Conservation (phyloP, 805 yeast species). For the Kodamaea hsintzibuensis region DNA sequence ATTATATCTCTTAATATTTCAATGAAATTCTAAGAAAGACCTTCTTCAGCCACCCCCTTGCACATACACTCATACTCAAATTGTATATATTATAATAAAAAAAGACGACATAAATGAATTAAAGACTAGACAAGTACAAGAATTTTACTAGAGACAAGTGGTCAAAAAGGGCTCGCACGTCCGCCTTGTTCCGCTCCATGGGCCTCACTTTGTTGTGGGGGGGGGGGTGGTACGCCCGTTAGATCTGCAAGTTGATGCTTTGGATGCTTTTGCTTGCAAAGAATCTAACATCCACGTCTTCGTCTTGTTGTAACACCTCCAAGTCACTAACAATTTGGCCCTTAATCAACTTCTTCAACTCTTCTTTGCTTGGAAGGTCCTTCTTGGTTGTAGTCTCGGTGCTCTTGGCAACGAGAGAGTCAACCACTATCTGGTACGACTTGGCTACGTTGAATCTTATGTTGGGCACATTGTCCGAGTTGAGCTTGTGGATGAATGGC, state of each 20-base stretch:
- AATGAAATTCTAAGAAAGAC: too few species aligned
- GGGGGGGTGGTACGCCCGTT: background rate
- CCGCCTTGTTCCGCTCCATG: background rate
- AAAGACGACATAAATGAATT: constrained; percentile 7
- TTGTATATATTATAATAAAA: constrained; percentile 9
- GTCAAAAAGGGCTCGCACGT: background rate
- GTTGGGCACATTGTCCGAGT: constrained; percentile 86
- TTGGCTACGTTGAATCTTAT: constrained; percentile 95
- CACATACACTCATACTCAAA: background rate
- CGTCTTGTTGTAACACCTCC: constrained; percentile 64
- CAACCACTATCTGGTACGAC: constrained; percentile 63
- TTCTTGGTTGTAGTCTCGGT: background rate
- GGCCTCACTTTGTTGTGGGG: too few species aligned
- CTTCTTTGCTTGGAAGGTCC: constrained; percentile 16
- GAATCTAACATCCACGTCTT: constrained; percentile 86
- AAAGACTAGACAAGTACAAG: constrained; percentile 4
- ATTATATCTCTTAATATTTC: too few species aligned
- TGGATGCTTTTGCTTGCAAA: constrained; percentile 69
- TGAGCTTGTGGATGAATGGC: constrained; percentile 75
- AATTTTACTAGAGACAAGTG: background rate
- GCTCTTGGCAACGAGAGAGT: constrained; percentile 40
- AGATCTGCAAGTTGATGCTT: constrained; percentile 25
- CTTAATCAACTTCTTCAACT: constrained; percentile 28
- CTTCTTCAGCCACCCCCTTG: too few species aligned
- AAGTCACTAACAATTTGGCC: constrained; percentile 63